Base-by-base conservation (phyloP, 768 basidiomycete species). In the Erythrobasidium yunnanense region DNA sequence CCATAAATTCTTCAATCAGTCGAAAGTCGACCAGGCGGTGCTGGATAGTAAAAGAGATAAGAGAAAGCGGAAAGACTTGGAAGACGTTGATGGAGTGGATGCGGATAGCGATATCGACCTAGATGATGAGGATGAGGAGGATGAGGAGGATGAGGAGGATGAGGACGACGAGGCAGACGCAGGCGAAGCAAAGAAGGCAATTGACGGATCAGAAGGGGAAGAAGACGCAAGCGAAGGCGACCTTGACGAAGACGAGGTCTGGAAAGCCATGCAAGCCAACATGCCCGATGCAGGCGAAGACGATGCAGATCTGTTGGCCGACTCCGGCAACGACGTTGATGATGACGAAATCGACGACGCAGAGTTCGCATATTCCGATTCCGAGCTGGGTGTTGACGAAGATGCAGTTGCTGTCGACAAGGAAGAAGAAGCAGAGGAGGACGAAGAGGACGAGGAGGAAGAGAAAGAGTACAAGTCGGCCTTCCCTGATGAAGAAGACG, bases 1-100 rank as follows among this genome's bases (percentile, higher is more conserved):
- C 79, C 85, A 96, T 76, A 84, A 84, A 71, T 96, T 83, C 78
- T 96, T 95, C 71, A 91, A 88, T 76, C 78, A 82, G 32, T 81
- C 81, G 71, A 80, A 77, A 70, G 81, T 81, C 58, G 79, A 78
- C 72, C 57, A 58, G 50, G 70, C 69, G 60, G 62, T 65, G 27
- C 51, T 66, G 33, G 63, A 63, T 15, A 67, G 66, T 1, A 55
- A 69, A 42, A 15, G 25, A 20, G 42, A 30, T 25, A 68, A 69
- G 50, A 57, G 71, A 51, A 70, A 71, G 45, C 63, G 67, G 29
- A 34, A 56, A 2, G 66, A 54, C 65, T 53, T 67, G 62, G 69
- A 63, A 35, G 68, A 52, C 25, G 53, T 42, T 52, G 23, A 47
- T 2, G 69, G 52, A 55, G 35, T 50, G 8, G 67, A 42, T 58